Evolutionary conservation across 2,329 filamentous ascomycete genomes (phyloP).

Genomic region (Epichloe gansuensis): DNA sequence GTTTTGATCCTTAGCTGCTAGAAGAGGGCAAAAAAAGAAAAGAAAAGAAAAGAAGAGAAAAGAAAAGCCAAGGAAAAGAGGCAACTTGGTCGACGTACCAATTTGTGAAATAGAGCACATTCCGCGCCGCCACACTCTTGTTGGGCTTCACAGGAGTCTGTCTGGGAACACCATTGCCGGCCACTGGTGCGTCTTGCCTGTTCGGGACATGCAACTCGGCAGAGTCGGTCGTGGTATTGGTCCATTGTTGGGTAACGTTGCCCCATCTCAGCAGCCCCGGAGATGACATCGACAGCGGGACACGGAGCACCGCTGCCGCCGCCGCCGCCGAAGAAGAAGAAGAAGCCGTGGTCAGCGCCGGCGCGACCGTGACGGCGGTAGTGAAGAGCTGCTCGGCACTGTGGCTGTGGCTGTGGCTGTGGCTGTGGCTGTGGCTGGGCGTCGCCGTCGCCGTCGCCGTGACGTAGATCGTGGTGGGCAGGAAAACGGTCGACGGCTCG

Average conservation of each 20-base stretch:
- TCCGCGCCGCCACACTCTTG: constrained; percentile 12
- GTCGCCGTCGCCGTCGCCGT: background rate
- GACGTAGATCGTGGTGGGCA: constrained; percentile 1
- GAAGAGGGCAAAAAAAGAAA: too few species aligned
- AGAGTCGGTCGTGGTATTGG: background rate
- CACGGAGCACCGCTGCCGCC: background rate
- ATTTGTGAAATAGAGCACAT: constrained; percentile 42
- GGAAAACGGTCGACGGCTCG: background rate
- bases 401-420: too few species aligned
- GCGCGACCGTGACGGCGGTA: background rate
- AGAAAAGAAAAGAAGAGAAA: too few species aligned
- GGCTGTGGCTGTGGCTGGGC: background rate
- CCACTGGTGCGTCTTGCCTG: background rate
- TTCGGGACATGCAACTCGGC: background rate
- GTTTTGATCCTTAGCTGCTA: constrained; percentile 26
- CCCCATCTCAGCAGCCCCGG: background rate
- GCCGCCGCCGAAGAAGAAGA: too few species aligned
- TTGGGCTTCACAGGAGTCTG: background rate
- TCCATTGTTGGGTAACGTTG: constrained; percentile 1
- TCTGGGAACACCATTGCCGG: background rate
- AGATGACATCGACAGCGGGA: background rate
- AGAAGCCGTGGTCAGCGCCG: background rate
- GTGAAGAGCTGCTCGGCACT: background rate
- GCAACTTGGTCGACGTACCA: constrained; percentile 25
- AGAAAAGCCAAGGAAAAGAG: too few species aligned